Conservation (phyloP, 1,139 yeast species). For the Yamadazyma blattariae region DNA sequence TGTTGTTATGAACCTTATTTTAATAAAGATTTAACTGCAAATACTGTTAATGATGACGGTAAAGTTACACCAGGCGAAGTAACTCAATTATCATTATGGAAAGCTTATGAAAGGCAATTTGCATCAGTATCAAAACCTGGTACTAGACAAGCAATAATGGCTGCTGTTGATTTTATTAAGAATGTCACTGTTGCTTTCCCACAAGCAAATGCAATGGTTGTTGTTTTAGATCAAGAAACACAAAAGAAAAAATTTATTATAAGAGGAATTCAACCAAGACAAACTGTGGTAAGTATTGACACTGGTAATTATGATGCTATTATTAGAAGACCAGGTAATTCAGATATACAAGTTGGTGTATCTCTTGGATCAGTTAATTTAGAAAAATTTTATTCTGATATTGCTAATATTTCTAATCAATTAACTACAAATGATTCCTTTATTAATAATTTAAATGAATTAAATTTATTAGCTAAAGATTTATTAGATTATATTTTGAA, state of each 20-base stretch:
- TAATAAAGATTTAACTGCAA: conserved; percentile 12
- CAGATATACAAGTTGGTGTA: conserved; percentile 17
- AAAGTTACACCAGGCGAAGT: conserved; percentile 64
- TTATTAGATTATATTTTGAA: conserved; percentile 30
- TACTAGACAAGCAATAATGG: conserved; percentile 62
- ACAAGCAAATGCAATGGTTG: conserved; percentile 92
- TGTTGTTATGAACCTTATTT: conserved; percentile 75
- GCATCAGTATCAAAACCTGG: conserved; percentile 43
- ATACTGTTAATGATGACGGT: conserved; percentile 8
- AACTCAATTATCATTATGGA: conserved; percentile 95
- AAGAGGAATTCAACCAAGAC: conserved; percentile 70
- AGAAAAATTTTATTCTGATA: conserved; percentile 30
- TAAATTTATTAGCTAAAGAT: conserved; percentile 22
- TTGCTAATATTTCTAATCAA: conserved; percentile 12
- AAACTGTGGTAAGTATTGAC: conserved; percentile 42
- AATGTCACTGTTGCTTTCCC: conserved; percentile 90
- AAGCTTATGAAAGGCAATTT: conserved; percentile 87
- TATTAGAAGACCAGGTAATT: conserved; percentile 20
- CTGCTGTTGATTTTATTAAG: conserved; percentile 95
- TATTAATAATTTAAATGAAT: conserved; percentile 9
- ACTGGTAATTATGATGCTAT: conserved; percentile 47
- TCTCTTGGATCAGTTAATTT: conserved; percentile 39
- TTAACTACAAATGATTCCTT: conserved; percentile 3
- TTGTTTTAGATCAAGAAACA: conserved; percentile 48
- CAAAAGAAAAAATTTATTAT: conserved; percentile 75